Percentiles rank a stretch among this genome's conserved stretches.
Conservation (phyloP, 768 basidiomycete species). For the Amylocystis lapponica region DNA sequence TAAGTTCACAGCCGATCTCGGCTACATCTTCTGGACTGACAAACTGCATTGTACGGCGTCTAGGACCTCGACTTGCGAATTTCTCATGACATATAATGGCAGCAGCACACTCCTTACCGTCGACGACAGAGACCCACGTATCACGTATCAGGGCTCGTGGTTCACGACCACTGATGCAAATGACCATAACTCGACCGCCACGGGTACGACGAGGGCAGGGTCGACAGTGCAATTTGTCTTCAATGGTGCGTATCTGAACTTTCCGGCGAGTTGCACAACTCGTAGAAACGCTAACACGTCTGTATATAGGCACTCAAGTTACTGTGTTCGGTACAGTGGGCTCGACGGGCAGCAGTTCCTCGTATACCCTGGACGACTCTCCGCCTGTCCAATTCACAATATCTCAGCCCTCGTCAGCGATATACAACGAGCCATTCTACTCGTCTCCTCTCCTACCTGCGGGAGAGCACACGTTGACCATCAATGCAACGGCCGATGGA, state of each 20-base stretch:
- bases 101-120: not conserved
- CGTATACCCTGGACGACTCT: constrained; percentile 6
- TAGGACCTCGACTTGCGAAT: no score
- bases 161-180: no score
- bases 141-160: no score
- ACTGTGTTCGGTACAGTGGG: constrained; percentile 9
- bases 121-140: not conserved
- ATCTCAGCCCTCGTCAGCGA: not conserved
- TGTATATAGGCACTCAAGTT: constrained; percentile 10
- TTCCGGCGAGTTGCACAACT: not conserved
- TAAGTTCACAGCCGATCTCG: no score
- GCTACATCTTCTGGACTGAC: no score
- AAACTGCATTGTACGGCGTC: no score
- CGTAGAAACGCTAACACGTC: not conserved
- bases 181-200: not conserved
- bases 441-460: constrained; percentile 1
- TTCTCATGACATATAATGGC: not conserved
- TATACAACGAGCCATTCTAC: constrained; percentile 10
- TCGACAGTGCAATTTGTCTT: constrained; percentile 11
- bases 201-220: constrained; percentile 3
- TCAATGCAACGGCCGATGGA: constrained; percentile 1
- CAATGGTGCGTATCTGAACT: constrained; percentile 5
- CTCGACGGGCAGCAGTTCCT: not conserved
- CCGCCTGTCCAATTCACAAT: not conserved
- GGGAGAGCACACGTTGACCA: constrained; percentile 9